Percentiles rank a stretch among this genome's conserved stretches.
Evolutionary conservation across 805 yeast species (phyloP).

Genomic region (Lachancea fermentati): DNA sequence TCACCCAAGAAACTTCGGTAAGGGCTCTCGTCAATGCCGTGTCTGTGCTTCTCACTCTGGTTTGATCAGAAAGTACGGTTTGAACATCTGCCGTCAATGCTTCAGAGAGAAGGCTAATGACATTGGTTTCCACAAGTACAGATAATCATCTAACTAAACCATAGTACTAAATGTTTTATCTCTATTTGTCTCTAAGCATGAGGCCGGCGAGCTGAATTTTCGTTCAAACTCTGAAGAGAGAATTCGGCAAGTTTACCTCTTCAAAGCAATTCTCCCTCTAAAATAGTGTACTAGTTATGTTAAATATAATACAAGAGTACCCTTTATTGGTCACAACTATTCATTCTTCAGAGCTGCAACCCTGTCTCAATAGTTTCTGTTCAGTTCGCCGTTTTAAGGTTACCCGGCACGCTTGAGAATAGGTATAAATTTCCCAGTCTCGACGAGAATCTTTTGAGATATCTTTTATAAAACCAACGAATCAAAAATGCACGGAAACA

Average conservation of each 20-base stretch:
- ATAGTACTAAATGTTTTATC: no score
- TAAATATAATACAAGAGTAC: slow-evolving; percentile 1
- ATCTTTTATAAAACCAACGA: slow-evolving; percentile 15
- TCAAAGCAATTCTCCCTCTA: slow-evolving; percentile 1
- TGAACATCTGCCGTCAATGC: slow-evolving; percentile 99
- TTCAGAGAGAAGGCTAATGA: slow-evolving; percentile 99
- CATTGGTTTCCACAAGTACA: slow-evolving; percentile 98
- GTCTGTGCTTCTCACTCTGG: slow-evolving; percentile 98
- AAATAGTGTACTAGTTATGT: slow-evolving; percentile 5
- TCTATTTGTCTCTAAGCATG: slow-evolving; percentile 2
- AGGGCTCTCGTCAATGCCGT: slow-evolving; percentile 99
- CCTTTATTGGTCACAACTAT: neutral
- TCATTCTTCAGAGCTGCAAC: neutral
- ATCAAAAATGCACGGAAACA: slow-evolving; percentile 34
- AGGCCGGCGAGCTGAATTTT: neutral
- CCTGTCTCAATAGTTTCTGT: no score
- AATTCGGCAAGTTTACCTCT: neutral
- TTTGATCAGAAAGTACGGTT: slow-evolving; percentile 99
- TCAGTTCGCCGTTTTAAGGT: no score
- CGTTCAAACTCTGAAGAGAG: neutral
- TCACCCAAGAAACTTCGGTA: slow-evolving; percentile 99
- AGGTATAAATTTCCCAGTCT: no score
- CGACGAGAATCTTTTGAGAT: no score
- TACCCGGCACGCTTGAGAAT: no score
- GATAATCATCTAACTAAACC: slow-evolving; percentile 52